Evolutionary conservation across 2,329 filamentous ascomycete species (phyloP), one percentile per base, ranked within the genome.

Genomic region (Diaporthe sp.): DNA sequence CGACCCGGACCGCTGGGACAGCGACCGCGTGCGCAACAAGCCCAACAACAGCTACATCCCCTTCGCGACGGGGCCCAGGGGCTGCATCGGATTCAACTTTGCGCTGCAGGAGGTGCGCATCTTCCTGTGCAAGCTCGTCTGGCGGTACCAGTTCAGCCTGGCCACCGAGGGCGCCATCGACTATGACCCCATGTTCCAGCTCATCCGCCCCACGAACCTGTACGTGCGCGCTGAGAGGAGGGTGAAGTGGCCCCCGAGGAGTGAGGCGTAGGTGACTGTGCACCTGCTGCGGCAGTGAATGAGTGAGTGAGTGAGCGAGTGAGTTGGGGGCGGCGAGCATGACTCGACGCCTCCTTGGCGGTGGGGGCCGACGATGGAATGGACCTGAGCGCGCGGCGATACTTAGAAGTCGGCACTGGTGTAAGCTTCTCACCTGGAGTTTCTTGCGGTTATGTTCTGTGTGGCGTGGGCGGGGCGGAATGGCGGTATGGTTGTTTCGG

Each of bases 81-180:
- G 87, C 82, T 92, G 91, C 76, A 89, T 92, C 72, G 91, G 90
- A 0, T 92, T 91, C 85, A 92, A 91, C 81, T 91, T 92, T 80
- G 91, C 90, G 0, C 82, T 92, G 9, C 86, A 88, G 74, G 90
- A 92, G 80, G 84, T 91, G 74, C 92, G 92, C 83, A 84, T 91
- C 5, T 87, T 91, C 77, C 52, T 92, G 76, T 84, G 86, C 1
- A 89, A 92, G 82, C 81, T 92, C 50, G 81, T 92, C 2, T 92
- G 87, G 74, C 84, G 90, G 10, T 92, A 92, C 79, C 83, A 88
- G 72, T 92, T 91, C 74, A 81, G 76, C 13, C 80, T 85, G n/a
- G 89, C 86, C n/a, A 84, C 85, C 5, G 84, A 89, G 6, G 87
- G 84, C 1, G 82, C 86, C 0, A 82, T 91, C 8, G 89, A 90